These are phyloP conservation scores for Cubamyces lactineus DNA, from an alignment of 768 basidiomycete species.

Conservation along the genomic window DNA sequence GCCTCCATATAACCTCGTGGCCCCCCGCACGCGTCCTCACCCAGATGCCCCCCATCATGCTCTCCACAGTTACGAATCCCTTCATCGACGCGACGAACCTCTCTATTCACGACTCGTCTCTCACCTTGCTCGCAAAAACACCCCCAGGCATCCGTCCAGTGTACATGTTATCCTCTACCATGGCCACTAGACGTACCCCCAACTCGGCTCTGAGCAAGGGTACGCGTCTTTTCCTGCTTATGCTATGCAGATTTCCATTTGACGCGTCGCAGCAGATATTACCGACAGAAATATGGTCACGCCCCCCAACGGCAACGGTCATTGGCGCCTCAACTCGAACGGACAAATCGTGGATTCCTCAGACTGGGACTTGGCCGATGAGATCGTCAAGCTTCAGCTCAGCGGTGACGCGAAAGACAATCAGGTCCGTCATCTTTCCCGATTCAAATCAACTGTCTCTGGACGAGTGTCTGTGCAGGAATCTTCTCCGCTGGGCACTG, in stretches of 20 bases:
- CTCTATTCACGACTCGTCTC: conserved; percentile 39
- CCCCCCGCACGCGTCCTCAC: conserved; percentile 25
- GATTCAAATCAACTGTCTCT: conserved; percentile 57
- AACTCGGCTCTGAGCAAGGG: conserved; percentile 30
- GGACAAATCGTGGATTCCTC: conserved; percentile 67
- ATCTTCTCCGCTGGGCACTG: conserved; percentile 72
- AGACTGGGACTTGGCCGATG: conserved; percentile 75
- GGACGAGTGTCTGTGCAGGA: conserved; percentile 62
- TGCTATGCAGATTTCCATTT: conserved; percentile 5
- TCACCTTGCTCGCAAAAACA: conserved; percentile 35
- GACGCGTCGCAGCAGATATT: conserved; percentile 33
- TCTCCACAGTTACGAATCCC: conserved; percentile 64
- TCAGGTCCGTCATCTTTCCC: conserved; percentile 68
- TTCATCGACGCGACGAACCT: conserved; percentile 46
- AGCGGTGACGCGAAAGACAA: conserved; percentile 57
- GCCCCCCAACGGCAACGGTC: conserved; percentile 44
- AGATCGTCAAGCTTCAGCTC: conserved; percentile 74
- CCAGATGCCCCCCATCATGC: conserved; percentile 44
- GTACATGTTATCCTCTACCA: conserved; percentile 30
- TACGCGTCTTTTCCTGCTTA: conserved; percentile 18
- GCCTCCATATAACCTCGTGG: conserved; percentile 27
- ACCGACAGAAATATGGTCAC: conserved; percentile 45
- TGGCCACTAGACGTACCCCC: conserved; percentile 30
- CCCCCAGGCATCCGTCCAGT: conserved; percentile 36
- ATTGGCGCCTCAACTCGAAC: conserved; percentile 67